Evolutionary conservation across 2,329 filamentous ascomycete species (phyloP).

Genomic region (Alternaria ventricosa): DNA sequence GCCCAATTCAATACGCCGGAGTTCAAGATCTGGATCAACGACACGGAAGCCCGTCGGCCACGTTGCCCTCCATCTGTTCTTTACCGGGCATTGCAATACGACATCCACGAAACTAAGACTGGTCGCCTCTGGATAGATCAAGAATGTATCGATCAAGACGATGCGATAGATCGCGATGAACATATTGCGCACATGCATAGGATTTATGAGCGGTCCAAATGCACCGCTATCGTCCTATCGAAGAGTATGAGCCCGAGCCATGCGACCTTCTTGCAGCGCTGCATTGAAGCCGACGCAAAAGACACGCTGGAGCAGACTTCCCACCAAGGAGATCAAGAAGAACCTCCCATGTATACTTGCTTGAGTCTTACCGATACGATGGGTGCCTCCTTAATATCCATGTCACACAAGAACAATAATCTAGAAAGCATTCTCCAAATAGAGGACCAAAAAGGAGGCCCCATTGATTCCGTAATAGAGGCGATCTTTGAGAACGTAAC

Average conservation of each 20-base stretch:
- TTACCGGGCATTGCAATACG: background rate
- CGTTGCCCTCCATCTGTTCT: background rate
- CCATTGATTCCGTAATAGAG: too few species aligned
- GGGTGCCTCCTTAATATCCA: too few species aligned
- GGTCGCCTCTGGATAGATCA: background rate
- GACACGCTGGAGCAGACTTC: background rate
- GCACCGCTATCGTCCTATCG: background rate
- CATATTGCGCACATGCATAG: background rate
- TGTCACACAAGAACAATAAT: too few species aligned
- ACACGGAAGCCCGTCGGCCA: background rate
- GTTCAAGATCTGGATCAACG: background rate
- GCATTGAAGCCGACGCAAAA: background rate
- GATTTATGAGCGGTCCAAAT: background rate
- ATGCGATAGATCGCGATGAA: background rate
- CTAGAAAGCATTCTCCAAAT: too few species aligned
- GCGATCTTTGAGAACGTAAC: too few species aligned
- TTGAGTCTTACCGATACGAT: too few species aligned
- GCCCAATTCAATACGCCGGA: background rate
- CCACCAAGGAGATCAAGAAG: too few species aligned
- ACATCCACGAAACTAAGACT: background rate
- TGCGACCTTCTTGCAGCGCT: background rate
- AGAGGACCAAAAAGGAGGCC: too few species aligned
- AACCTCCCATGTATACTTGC: too few species aligned
- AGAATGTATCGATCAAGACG: background rate
- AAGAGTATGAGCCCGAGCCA: background rate